phyloP scores from a whole-genome alignment of 2,329 filamentous ascomycete genomes.

The Byssochlamys sp. region DNA sequence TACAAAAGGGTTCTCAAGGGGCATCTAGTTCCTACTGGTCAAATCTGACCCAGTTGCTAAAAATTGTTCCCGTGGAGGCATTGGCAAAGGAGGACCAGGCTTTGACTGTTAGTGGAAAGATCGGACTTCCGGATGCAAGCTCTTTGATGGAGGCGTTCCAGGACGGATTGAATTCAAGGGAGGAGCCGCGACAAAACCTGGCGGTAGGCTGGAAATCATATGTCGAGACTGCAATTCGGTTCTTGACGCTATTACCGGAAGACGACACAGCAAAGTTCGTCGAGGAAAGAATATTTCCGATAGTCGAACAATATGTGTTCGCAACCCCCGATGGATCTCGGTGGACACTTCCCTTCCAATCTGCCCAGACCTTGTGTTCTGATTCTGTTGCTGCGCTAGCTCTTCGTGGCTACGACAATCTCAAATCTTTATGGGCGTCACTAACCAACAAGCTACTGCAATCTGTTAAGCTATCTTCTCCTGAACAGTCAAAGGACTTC shows the following conservation, averaged over 20 bases:
- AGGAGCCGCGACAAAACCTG: conserved; percentile 63
- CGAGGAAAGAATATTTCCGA: conserved; percentile 40
- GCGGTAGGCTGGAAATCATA: conserved; percentile 67
- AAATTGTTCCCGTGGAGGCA: conserved; percentile 44
- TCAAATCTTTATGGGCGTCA: conserved; percentile 50
- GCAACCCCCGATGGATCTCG: conserved; percentile 36
- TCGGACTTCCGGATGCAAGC: conserved; percentile 43
- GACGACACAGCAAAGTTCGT: conserved; percentile 41
- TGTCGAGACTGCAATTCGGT: conserved; percentile 51
- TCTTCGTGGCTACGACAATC: conserved; percentile 33
- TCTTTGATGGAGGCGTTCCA: conserved; percentile 59
- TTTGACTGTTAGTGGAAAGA: conserved; percentile 11
- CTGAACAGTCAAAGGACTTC: conserved; percentile 72
- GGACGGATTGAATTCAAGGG: conserved; percentile 60
- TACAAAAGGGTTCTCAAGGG: conserved; percentile 77
- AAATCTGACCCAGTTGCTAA: conserved; percentile 54
- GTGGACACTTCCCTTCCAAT: conserved; percentile 42
- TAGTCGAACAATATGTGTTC: conserved; percentile 45
- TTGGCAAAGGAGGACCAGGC: conserved; percentile 19
- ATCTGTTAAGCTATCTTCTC: conserved; percentile 63
- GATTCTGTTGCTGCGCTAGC: conserved; percentile 30
- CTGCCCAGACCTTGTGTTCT: conserved; percentile 28
- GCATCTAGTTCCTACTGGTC: conserved; percentile 65
- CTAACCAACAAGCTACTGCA: conserved; percentile 55
- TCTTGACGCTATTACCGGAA: conserved; percentile 40